Evolutionary conservation across 805 yeast species (phyloP).

Genomic region (Myxozyma nipponensis): DNA sequence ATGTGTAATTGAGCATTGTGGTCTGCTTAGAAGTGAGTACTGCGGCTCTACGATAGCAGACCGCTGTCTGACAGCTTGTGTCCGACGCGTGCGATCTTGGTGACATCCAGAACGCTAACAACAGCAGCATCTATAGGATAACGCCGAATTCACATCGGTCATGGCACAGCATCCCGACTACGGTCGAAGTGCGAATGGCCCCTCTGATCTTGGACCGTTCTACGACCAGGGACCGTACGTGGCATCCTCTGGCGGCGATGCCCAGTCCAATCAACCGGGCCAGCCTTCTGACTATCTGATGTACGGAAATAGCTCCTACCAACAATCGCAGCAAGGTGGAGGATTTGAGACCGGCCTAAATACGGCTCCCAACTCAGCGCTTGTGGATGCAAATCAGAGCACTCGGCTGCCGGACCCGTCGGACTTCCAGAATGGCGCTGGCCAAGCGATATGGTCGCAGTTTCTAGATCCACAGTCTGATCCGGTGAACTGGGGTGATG

Average conservation of each 20-base stretch:
- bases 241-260: not conserved
- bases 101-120: no score
- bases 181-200: not conserved
- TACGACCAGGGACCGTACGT: not conserved
- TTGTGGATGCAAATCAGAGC: not conserved
- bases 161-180: not conserved
- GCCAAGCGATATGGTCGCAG: constrained; percentile 14
- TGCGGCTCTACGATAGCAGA: no score
- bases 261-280: not conserved
- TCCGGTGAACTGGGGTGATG: constrained; percentile 7
- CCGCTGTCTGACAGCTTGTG: no score
- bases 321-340: constrained; percentile 4
- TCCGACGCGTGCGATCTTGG: no score
- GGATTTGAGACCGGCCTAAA: constrained; percentile 9
- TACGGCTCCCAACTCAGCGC: not conserved
- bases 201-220: not conserved
- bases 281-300: not conserved
- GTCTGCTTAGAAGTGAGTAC: no score
- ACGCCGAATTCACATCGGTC: not conserved
- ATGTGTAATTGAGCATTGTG: no score
- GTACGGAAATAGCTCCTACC: constrained; percentile 2
- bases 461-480: constrained; percentile 14
- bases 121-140: no score
- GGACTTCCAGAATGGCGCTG: not conserved
- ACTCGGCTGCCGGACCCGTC: not conserved